These are phyloP conservation scores for Lomentospora prolificans DNA, from an alignment of 2,329 filamentous ascomycete genomes.

Conservation along the genomic window DNA sequence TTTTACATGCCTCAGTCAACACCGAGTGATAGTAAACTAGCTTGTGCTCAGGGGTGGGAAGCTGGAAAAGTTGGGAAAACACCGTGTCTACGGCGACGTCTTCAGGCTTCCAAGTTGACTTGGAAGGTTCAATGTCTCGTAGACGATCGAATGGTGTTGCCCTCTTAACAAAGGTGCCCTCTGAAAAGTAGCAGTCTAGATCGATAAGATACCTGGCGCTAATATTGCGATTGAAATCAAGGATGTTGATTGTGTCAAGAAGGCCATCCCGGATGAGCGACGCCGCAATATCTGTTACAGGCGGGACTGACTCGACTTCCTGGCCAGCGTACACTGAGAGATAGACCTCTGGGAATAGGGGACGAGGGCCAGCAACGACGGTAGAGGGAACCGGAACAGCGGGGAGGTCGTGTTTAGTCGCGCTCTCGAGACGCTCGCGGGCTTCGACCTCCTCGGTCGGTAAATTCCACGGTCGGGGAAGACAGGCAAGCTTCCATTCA, in stretches of 20 bases:
- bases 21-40: constrained; percentile 94
- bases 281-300: constrained; percentile 63
- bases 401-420: constrained; percentile 70
- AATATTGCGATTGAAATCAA: constrained; percentile 84
- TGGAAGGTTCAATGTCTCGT: constrained; percentile 52
- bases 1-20: constrained; percentile 89
- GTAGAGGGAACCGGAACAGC: constrained; percentile 64
- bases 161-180: constrained; percentile 84
- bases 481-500: constrained; percentile 63
- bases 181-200: constrained; percentile 86
- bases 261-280: constrained; percentile 78
- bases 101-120: constrained; percentile 90
- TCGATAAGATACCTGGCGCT: constrained; percentile 87
- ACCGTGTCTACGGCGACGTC: constrained; percentile 96
- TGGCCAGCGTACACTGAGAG: constrained; percentile 86
- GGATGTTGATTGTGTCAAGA: constrained; percentile 84
- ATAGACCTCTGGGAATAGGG: constrained; percentile 86
- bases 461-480: constrained; percentile 60
- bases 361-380: constrained; percentile 62
- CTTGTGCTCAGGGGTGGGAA: constrained; percentile 83
- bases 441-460: constrained; percentile 49
- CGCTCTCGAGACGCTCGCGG: constrained; percentile 47
- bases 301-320: constrained; percentile 80
- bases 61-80: constrained; percentile 86
- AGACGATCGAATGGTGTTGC: constrained; percentile 89